phyloP scores from a whole-genome alignment of 306 rosid species.

The Arachis stenosperma region DNA sequence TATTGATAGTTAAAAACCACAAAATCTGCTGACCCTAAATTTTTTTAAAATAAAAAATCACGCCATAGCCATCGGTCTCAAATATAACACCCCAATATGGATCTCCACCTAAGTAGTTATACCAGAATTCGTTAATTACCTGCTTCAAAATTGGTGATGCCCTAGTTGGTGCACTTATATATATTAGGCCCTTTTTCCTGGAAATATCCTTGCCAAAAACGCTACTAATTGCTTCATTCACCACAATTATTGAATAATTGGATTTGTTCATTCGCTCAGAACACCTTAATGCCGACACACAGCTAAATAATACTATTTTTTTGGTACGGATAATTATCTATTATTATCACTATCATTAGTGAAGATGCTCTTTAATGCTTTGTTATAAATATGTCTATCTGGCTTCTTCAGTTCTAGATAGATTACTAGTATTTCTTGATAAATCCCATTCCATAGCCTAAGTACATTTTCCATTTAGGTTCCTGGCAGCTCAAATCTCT shows the following conservation, averaged over 20 bases:
- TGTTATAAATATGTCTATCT: conserved; percentile 32
- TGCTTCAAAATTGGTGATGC: no score
- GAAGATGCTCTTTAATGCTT: conserved; percentile 33
- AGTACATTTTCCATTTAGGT: conserved; percentile 18
- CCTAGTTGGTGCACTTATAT: conserved; percentile 40
- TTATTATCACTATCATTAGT: neutral
- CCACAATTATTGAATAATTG: neutral
- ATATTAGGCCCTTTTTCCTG: conserved; percentile 16
- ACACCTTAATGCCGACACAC: conserved; percentile 20
- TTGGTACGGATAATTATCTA: neutral
- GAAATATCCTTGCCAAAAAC: conserved; percentile 22
- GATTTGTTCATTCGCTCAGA: neutral
- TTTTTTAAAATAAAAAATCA: neutral
- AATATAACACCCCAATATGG: neutral
- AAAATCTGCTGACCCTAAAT: no score
- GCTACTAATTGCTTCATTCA: conserved; percentile 20
- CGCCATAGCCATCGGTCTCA: conserved; percentile 32
- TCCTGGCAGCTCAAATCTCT: conserved; percentile 46
- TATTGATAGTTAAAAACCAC: no score
- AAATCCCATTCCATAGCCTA: conserved; percentile 6
- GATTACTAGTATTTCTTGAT: conserved; percentile 12
- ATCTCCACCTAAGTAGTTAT: conserved; percentile 34
- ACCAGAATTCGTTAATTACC: neutral
- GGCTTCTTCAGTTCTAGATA: neutral
- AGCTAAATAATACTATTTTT: neutral